These are phyloP conservation scores for Hymenochaete sp. DNA, from an alignment of 1,284 basidiomycete genomes.

Conservation along the genomic window DNA sequence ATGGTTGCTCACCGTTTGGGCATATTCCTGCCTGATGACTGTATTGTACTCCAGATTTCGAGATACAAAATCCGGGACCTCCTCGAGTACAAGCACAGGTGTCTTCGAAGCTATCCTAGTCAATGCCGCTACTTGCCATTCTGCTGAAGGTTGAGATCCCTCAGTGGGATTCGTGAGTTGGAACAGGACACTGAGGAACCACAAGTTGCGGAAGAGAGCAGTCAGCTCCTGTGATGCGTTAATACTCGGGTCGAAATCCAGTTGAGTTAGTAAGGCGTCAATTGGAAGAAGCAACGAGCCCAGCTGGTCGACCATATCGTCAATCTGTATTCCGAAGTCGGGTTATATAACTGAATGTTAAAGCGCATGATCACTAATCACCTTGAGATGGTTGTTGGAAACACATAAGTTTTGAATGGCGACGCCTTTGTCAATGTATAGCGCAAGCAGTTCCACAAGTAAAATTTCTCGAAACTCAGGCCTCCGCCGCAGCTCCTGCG, in stretches of 20 bases:
- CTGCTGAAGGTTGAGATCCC: slow-evolving; percentile 52
- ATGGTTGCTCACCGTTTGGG: slow-evolving; percentile 50
- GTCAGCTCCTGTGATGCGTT: slow-evolving; percentile 59
- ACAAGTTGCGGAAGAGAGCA: slow-evolving; percentile 85
- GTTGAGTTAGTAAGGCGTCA: slow-evolving; percentile 78
- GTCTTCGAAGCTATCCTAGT: slow-evolving; percentile 82
- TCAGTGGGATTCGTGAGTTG: slow-evolving; percentile 51
- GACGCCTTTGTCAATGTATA: slow-evolving; percentile 89
- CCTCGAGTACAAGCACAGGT: slow-evolving; percentile 78
- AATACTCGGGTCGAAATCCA: slow-evolving; percentile 59
- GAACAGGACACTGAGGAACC: slow-evolving; percentile 88
- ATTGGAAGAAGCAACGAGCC: slow-evolving; percentile 85
- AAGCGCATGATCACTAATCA: slow-evolving; percentile 23
- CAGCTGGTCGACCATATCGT: slow-evolving; percentile 78
- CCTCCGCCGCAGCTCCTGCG: slow-evolving; percentile 63
- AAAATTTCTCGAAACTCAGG: slow-evolving; percentile 74
- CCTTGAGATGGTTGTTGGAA: slow-evolving; percentile 57
- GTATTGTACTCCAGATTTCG: slow-evolving; percentile 93
- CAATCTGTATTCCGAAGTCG: slow-evolving; percentile 39
- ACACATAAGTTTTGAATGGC: slow-evolving; percentile 78
- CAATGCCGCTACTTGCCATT: slow-evolving; percentile 71
- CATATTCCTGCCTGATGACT: slow-evolving; percentile 84
- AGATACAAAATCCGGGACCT: slow-evolving; percentile 75
- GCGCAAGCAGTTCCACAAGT: slow-evolving; percentile 74
- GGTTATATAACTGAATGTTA: slow-evolving; percentile 11